A percentile compares a stretch with the other conserved stretches of the same genome.
Conservation (phyloP, 148 eudicot species). For the Amaranthus palmeri region DNA sequence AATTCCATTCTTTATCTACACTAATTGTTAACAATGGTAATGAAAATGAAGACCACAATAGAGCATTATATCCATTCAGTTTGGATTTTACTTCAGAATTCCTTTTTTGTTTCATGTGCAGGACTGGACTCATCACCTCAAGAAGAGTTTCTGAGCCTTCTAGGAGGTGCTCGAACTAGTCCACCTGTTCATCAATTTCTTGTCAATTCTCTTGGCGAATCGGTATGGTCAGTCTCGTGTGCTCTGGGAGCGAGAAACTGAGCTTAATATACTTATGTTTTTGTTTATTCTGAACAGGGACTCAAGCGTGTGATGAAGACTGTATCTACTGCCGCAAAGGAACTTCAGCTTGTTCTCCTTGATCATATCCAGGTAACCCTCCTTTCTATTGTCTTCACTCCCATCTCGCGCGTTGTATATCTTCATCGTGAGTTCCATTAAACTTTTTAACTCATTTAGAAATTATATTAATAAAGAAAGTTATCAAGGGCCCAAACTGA, state of each 20-base stretch:
- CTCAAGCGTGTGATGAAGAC: conserved; percentile 81
- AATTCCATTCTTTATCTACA: conserved; percentile 68
- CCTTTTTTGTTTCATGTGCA: conserved; percentile 25
- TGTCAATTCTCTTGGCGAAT: conserved; percentile 91
- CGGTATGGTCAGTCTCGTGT: conserved; percentile 42
- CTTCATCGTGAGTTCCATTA: background rate
- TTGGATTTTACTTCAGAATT: conserved; percentile 12
- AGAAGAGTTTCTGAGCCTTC: conserved; percentile 85
- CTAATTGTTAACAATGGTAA: conserved; percentile 83
- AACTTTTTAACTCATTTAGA: background rate
- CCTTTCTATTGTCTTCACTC: background rate
- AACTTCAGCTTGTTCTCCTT: conserved; percentile 80
- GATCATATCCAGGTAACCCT: conserved; percentile 81
- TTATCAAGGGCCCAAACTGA: background rate
- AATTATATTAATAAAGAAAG: too few species aligned
- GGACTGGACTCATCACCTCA: conserved; percentile 83
- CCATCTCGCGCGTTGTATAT: background rate
- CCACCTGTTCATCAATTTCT: conserved; percentile 95
- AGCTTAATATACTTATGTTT: conserved; percentile 18
- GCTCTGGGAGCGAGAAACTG: background rate
- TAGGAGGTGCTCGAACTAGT: conserved; percentile 98
- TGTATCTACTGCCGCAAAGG: conserved; percentile 79
- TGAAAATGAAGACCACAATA: conserved; percentile 6
- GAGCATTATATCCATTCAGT: background rate
- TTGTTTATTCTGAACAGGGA: conserved; percentile 46